These are phyloP conservation scores for Penicillium robsamsonii DNA, from an alignment of 495 filamentous ascomycete species.

Conservation along the genomic window DNA sequence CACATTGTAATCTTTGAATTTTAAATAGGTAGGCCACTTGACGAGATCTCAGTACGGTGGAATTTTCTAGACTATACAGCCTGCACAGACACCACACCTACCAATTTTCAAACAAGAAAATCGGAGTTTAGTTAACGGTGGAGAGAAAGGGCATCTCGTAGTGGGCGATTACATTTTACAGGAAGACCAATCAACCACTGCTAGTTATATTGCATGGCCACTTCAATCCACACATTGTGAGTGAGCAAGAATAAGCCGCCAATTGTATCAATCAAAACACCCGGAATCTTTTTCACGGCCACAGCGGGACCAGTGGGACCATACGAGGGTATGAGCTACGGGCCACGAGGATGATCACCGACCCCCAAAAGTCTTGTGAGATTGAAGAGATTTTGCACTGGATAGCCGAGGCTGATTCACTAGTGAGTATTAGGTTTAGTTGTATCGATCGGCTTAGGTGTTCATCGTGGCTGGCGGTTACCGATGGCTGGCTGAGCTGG, in stretches of 20 bases:
- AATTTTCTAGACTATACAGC: neutral
- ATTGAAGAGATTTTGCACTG: neutral
- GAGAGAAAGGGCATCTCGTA: neutral
- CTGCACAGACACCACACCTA: neutral
- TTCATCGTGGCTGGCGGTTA: neutral
- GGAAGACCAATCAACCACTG: conserved; percentile 4
- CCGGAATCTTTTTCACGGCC: neutral
- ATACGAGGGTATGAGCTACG: neutral
- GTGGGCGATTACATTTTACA: neutral
- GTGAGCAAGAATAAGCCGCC: neutral
- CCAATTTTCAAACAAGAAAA: neutral
- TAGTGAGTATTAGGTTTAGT: neutral
- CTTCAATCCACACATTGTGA: neutral
- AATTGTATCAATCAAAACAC: neutral
- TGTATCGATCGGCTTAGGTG: neutral
- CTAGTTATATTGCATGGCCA: neutral
- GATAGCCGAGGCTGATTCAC: neutral
- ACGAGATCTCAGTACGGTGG: neutral
- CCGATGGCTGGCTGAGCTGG: neutral
- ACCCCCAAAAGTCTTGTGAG: neutral
- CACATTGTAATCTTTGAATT: neutral
- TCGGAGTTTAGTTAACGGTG: neutral
- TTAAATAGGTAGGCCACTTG: too few relatives aligned
- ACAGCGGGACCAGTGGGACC: neutral
- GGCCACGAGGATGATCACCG: neutral